A percentile compares a stretch with the other conserved stretches of the same genome.
Conservation (phyloP, 2,329 filamentous ascomycete species). For the Aspergillus ustus region DNA sequence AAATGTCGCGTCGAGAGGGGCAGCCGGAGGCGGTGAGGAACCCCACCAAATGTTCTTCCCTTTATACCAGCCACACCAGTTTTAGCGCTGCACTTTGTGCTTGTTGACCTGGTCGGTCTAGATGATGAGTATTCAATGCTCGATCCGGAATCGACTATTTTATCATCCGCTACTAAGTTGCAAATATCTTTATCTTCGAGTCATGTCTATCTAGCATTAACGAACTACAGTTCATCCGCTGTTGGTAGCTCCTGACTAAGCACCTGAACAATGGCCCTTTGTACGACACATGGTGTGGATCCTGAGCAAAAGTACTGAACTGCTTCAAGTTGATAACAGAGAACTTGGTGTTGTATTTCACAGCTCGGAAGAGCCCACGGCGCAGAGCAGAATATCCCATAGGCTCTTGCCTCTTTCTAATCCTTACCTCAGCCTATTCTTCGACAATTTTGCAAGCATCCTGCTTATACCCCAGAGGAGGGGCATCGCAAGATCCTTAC, state of each 20-base stretch:
- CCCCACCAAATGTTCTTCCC: not conserved
- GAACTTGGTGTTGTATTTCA: not conserved
- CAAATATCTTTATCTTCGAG: not conserved
- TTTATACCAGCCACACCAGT: not conserved
- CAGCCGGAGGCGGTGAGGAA: slow-evolving; percentile 26
- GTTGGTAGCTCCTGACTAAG: not conserved
- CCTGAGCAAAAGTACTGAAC: not conserved
- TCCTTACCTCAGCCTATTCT: not conserved
- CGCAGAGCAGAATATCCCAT: too few species aligned
- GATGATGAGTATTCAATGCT: not conserved
- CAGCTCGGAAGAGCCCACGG: not conserved
- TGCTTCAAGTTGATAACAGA: not conserved
- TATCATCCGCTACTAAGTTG: too few species aligned
- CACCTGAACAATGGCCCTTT: not conserved
- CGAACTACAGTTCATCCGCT: not conserved
- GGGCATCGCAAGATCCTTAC: not conserved
- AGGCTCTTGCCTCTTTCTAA: not conserved
- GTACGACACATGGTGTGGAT: not conserved
- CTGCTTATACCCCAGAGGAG: not conserved
- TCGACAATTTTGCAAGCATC: not conserved
- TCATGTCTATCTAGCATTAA: not conserved
- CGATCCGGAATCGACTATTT: too few species aligned
- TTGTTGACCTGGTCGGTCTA: not conserved
- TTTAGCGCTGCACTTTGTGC: not conserved
- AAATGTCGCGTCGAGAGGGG: slow-evolving; percentile 27